Conservation (phyloP, 768 basidiomycete genomes). For the Tylopilus cervinicoccineus region DNA sequence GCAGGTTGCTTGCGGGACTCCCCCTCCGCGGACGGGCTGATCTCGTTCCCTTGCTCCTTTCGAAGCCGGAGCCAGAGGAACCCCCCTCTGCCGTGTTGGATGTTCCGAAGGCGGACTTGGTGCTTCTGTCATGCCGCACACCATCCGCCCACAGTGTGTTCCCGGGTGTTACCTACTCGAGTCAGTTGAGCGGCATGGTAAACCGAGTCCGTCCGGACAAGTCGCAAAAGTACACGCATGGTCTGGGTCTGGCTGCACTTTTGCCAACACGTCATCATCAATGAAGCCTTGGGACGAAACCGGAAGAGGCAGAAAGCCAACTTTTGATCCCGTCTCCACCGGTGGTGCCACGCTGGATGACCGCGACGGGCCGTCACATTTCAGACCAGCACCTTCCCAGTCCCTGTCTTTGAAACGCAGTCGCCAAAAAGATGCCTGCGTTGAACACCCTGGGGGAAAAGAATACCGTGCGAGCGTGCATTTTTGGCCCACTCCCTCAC, state of each 20-base stretch:
- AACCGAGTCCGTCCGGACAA: constrained; percentile 1
- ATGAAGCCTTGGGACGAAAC: too few species aligned
- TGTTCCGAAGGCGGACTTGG: neutral
- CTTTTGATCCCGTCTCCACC: neutral
- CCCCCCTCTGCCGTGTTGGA: neutral
- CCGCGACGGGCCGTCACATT: neutral
- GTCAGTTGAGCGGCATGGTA: neutral
- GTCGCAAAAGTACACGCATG: neutral
- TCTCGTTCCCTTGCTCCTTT: constrained; percentile 13
- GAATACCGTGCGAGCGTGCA: neutral
- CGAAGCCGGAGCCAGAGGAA: constrained; percentile 13
- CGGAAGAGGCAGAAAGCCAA: neutral
- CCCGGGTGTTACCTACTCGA: neutral
- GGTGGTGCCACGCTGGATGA: constrained; percentile 1
- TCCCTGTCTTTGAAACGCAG: neutral
- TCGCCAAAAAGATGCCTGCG: neutral
- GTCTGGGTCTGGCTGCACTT: neutral
- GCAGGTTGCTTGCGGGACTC: constrained; percentile 8
- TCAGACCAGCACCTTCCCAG: neutral
- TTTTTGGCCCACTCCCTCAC: neutral
- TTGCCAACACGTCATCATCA: neutral
- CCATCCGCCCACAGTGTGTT: neutral
- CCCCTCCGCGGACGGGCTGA: constrained; percentile 25
- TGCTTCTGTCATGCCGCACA: constrained; percentile 6
- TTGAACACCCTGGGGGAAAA: neutral